Percentiles rank a stretch among this genome's conserved stretches.
phyloP scores from a whole-genome alignment of 2,329 filamentous ascomycete species.

The Fusarium nygamai region DNA sequence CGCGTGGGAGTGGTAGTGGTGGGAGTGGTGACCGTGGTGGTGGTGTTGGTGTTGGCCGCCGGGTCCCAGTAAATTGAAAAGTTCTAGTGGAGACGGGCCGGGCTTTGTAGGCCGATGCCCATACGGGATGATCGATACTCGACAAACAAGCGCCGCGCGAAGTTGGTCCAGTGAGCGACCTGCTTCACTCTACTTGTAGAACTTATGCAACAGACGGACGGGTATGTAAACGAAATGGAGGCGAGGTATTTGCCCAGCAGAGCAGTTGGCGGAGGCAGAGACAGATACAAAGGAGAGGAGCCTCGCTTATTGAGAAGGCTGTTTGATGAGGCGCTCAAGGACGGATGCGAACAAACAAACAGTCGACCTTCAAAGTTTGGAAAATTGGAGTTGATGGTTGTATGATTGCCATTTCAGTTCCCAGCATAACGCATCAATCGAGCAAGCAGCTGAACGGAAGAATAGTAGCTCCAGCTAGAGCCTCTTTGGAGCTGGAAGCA shows the following conservation, averaged over 20 bases:
- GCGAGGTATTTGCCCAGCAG: slow-evolving; percentile 6
- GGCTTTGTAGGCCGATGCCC: slow-evolving; percentile 35
- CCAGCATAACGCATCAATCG: slow-evolving; percentile 1
- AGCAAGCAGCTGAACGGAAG: slow-evolving; percentile 32
- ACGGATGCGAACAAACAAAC: neutral
- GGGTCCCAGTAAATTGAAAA: slow-evolving; percentile 35
- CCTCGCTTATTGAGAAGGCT: slow-evolving; percentile 9
- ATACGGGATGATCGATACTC: slow-evolving; percentile 40
- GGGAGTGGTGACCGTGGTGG: slow-evolving; percentile 42
- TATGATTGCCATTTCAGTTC: neutral
- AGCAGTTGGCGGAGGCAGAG: neutral
- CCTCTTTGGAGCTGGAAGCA: slow-evolving; percentile 15
- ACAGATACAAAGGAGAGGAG: neutral
- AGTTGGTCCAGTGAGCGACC: slow-evolving; percentile 11
- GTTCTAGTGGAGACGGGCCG: slow-evolving; percentile 36
- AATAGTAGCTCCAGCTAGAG: slow-evolving; percentile 38
- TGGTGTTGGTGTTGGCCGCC: slow-evolving; percentile 32
- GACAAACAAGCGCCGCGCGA: slow-evolving; percentile 35
- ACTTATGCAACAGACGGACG: slow-evolving; percentile 21
- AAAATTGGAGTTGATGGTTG: neutral
- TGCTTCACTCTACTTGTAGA: neutral
- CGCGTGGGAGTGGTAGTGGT: slow-evolving; percentile 40
- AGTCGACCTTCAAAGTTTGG: slow-evolving; percentile 1
- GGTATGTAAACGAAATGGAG: slow-evolving; percentile 28
- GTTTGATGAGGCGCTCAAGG: neutral